Base-by-base conservation (phyloP, 2,329 filamentous ascomycete genomes). In the Diaporthe citriasiana region DNA sequence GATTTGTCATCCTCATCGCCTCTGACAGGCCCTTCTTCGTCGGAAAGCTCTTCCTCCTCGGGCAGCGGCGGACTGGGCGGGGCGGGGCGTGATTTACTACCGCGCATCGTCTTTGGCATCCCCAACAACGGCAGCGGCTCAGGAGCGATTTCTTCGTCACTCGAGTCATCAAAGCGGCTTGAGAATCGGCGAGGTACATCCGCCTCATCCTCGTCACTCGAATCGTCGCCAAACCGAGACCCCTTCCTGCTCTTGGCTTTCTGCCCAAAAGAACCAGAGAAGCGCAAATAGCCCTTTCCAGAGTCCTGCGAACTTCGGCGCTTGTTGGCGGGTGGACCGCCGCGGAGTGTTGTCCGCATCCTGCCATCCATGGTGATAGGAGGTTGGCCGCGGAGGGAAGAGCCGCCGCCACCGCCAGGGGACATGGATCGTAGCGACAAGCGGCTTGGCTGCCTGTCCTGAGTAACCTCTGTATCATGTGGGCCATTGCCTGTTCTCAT, bases 401-500 rank as follows among this genome's bases (percentile, higher is more conserved):
- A 38, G 42, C 82, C 76, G 1, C 83, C 22, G 85, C 82, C 57
- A 83, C 88, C 88, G 1, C 89, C 85, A 0, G 93, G 94, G 1
- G 93, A 95, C 53, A 93, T 77, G 0, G 93, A 93, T 40, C 93
- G 89, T 45, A 95, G 85, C 74, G 92, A 94, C 79, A 94, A 92
- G 33, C 89, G 88, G 71, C 78, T 80, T 70, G 76, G 75, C 9
- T 76, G 42, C 70, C 69, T 53, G 59, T 40, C 13, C 77, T 75
- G 1, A 30, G 27, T 25, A 17, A 15, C 17, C 12, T 63, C 55
- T 8, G 72, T 68, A 4, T 73, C 71, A 33, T 50, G 60, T 9
- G 45, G 9, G 80, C 77, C 22, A 83, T 81, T 27, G 85, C 80
- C 35, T 83, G 80, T 35, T 83, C 95, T 89, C 93, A 98, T 94